phyloP scores from a whole-genome alignment of 2,329 filamentous ascomycete genomes.

The Dothideomycetes sp. region DNA sequence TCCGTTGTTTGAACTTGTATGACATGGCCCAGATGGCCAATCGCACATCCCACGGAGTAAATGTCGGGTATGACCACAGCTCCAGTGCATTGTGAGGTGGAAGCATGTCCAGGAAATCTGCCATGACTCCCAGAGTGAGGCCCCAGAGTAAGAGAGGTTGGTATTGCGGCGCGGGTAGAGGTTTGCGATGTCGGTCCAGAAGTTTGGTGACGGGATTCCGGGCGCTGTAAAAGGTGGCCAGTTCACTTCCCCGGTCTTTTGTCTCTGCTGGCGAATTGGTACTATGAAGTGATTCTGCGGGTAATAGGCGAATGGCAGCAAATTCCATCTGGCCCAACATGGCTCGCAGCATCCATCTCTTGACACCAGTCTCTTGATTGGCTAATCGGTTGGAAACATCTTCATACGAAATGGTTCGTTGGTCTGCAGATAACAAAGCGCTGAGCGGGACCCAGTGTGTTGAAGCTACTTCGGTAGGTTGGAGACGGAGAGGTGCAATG shows the following conservation, averaged over 20 bases:
- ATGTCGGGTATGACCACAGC: constrained; percentile 58
- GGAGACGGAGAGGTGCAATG: constrained; percentile 48
- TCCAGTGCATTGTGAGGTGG: constrained; percentile 52
- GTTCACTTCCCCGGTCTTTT: constrained; percentile 1
- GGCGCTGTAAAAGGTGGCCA: constrained; percentile 1
- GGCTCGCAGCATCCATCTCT: constrained; percentile 43
- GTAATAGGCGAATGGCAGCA: constrained; percentile 51
- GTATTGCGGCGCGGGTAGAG: constrained; percentile 22
- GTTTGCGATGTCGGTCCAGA: neutral
- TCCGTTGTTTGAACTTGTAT: constrained; percentile 43
- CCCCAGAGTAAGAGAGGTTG: constrained; percentile 55
- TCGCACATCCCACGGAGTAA: constrained; percentile 51
- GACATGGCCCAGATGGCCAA: constrained; percentile 50
- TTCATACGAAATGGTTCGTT: constrained; percentile 52
- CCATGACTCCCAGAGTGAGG: constrained; percentile 54
- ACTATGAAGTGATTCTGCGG: constrained; percentile 50
- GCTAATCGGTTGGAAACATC: constrained; percentile 53
- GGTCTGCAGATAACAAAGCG: constrained; percentile 46
- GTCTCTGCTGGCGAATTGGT: constrained; percentile 23
- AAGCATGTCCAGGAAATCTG: constrained; percentile 56
- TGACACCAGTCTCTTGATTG: constrained; percentile 42
- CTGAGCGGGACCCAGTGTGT: constrained; percentile 59
- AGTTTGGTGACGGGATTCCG: constrained; percentile 1
- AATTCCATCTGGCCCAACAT: constrained; percentile 58
- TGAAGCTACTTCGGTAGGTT: constrained; percentile 57